Conservation (phyloP, 208 protist species). For the Trypanosoma mega region DNA sequence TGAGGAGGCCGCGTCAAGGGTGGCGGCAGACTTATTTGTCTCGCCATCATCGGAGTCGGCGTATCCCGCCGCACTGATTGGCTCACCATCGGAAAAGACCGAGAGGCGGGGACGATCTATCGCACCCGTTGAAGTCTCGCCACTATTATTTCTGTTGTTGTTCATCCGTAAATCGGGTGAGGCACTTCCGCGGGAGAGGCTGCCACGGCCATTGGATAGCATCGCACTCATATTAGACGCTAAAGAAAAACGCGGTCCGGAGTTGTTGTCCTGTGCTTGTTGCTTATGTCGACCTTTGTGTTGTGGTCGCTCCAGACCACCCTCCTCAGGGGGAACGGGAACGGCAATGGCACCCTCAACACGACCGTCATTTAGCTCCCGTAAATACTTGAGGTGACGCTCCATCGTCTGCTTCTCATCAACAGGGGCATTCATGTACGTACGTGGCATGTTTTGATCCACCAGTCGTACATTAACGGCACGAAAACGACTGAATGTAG, state of each 20-base stretch:
- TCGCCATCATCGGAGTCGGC: neutral
- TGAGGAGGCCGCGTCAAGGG: slow-evolving; percentile 16
- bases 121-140: too few relatives aligned
- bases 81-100: too few relatives aligned
- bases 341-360: slow-evolving; percentile 51
- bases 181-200: too few relatives aligned
- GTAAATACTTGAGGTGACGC: slow-evolving; percentile 56
- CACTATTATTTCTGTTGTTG: too few relatives aligned
- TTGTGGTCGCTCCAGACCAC: slow-evolving; percentile 31
- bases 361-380: slow-evolving; percentile 61
- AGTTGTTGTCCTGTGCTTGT: neutral
- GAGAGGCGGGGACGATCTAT: too few relatives aligned
- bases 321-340: slow-evolving; percentile 56
- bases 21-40: neutral
- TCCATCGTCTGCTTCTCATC: slow-evolving; percentile 35
- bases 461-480: slow-evolving; percentile 68
- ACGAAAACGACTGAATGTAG: slow-evolving; percentile 52
- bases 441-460: slow-evolving; percentile 61
- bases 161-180: too few relatives aligned
- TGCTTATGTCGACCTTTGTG: neutral
- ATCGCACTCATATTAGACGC: too few relatives aligned
- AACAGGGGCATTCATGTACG: slow-evolving; percentile 38
- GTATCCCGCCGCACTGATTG: neutral
- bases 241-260: too few relatives aligned
- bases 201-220: too few relatives aligned